A percentile compares a stretch with the other conserved stretches of the same genome.
phyloP scores from a whole-genome alignment of 352 stramenopile genomes.

The Globisporangium yorkense region DNA sequence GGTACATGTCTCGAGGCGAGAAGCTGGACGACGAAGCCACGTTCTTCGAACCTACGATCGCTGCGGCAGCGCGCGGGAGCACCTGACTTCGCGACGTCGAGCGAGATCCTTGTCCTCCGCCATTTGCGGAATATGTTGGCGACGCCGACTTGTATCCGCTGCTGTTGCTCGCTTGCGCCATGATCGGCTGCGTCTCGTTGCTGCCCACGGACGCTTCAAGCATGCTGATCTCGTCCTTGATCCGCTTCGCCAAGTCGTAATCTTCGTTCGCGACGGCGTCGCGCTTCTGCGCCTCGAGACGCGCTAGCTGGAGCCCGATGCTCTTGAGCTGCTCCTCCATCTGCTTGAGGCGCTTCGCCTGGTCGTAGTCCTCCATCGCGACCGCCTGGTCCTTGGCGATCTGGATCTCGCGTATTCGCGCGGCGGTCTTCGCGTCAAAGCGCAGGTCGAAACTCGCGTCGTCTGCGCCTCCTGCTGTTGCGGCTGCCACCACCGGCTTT shows the following conservation, averaged over 20 bases:
- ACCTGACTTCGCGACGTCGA: conserved; percentile 36
- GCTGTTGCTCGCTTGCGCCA: conserved; percentile 10
- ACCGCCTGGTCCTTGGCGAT: conserved; percentile 80
- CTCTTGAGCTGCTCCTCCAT: conserved; percentile 89
- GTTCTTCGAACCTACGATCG: conserved; percentile 25
- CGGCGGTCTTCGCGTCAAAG: conserved; percentile 86
- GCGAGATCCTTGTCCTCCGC: background rate
- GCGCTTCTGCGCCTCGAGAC: conserved; percentile 83
- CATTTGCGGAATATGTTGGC: background rate
- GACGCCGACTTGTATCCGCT: conserved; percentile 2
- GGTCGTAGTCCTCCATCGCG: conserved; percentile 89
- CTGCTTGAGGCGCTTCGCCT: conserved; percentile 76
- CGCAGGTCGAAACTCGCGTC: conserved; percentile 83
- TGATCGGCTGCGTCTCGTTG: conserved; percentile 58
- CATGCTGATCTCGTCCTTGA: conserved; percentile 85
- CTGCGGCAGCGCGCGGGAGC: conserved; percentile 29
- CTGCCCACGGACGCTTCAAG: conserved; percentile 57
- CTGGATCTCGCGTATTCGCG: conserved; percentile 87
- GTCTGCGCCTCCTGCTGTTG: conserved; percentile 10
- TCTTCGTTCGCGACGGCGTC: conserved; percentile 89
- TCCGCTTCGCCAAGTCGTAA: conserved; percentile 87
- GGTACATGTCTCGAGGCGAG: conserved; percentile 60
- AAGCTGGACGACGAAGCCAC: conserved; percentile 37
- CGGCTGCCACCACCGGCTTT: conserved; percentile 7
- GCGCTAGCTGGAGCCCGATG: conserved; percentile 80